Conservation (phyloP, 345 rosid species). For the Nephelium lappaceum region DNA sequence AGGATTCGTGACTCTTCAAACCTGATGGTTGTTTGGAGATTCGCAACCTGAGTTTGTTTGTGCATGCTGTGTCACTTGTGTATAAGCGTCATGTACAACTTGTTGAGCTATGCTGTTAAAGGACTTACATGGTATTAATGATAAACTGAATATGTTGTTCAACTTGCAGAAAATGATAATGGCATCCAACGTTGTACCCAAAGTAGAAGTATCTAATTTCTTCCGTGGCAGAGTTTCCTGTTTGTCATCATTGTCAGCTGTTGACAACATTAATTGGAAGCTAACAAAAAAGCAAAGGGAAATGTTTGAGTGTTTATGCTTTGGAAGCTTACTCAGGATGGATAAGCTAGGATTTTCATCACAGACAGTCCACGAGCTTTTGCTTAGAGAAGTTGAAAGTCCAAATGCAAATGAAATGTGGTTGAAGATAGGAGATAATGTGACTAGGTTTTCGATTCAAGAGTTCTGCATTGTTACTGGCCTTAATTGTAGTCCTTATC, state of each 20-base stretch:
- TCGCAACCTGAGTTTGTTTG: too few species aligned
- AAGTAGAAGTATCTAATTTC: too few species aligned
- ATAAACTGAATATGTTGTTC: too few species aligned
- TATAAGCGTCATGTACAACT: too few species aligned
- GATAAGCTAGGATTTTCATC: background rate
- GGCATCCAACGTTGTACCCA: too few species aligned
- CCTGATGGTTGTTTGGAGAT: too few species aligned
- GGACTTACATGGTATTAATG: too few species aligned
- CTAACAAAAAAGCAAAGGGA: background rate
- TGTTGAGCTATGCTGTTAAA: too few species aligned
- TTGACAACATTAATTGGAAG: background rate
- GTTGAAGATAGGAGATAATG: background rate
- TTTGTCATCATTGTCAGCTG: background rate
- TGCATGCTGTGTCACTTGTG: too few species aligned
- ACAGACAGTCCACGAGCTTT: background rate
- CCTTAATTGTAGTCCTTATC: background rate
- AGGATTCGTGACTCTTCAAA: too few species aligned
- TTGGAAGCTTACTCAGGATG: background rate
- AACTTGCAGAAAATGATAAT: too few species aligned
- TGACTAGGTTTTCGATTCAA: background rate
- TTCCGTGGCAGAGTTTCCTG: too few species aligned
- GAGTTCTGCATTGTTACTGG: background rate
- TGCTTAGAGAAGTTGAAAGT: background rate
- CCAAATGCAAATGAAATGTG: background rate
- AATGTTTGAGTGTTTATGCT: background rate